phyloP scores from a whole-genome alignment of 2,329 filamentous ascomycete species.

The Aspergillus hortae region DNA sequence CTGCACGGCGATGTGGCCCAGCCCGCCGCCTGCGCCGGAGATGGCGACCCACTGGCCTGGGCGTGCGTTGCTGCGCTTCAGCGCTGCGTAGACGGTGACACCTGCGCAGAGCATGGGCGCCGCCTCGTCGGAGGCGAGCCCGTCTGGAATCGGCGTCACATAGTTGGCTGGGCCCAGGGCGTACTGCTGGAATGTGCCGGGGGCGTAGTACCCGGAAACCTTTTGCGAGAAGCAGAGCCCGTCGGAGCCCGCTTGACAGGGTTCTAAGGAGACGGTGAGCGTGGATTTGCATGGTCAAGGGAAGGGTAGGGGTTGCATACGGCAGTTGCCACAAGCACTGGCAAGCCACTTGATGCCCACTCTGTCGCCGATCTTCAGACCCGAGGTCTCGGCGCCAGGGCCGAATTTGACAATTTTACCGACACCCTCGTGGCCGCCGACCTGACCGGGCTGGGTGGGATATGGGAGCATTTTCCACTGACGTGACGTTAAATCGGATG shows the following conservation, averaged over 20 bases:
- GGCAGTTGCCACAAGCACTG: slow-evolving; percentile 53
- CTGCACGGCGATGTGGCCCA: slow-evolving; percentile 64
- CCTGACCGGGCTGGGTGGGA: slow-evolving; percentile 58
- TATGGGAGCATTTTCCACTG: slow-evolving; percentile 57
- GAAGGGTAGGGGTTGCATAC: slow-evolving; percentile 25
- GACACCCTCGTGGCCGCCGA: slow-evolving; percentile 68
- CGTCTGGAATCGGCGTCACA: slow-evolving; percentile 66
- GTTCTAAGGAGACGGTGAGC: slow-evolving; percentile 19
- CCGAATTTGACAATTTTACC: slow-evolving; percentile 64
- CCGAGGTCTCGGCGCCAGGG: slow-evolving; percentile 52
- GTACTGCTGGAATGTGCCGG: slow-evolving; percentile 72
- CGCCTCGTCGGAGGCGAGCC: slow-evolving; percentile 56
- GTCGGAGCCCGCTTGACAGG: slow-evolving; percentile 55
- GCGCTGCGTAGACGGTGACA: slow-evolving; percentile 63
- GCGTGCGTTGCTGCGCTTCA: slow-evolving; percentile 58
- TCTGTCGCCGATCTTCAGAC: slow-evolving; percentile 62
- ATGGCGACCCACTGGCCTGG: slow-evolving; percentile 61
- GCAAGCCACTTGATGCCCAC: slow-evolving; percentile 69
- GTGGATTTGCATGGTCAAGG: too few species aligned
- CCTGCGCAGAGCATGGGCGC: slow-evolving; percentile 68
- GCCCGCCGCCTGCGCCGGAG: slow-evolving; percentile 58
- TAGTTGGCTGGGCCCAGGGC: slow-evolving; percentile 62
- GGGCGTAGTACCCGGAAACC: slow-evolving; percentile 64
- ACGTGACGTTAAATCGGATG: neutral
- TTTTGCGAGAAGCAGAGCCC: slow-evolving; percentile 55